A percentile compares a stretch with the other conserved stretches of the same genome.
Conservation (phyloP, 768 basidiomycete genomes). For the Lactarius tabidus region DNA sequence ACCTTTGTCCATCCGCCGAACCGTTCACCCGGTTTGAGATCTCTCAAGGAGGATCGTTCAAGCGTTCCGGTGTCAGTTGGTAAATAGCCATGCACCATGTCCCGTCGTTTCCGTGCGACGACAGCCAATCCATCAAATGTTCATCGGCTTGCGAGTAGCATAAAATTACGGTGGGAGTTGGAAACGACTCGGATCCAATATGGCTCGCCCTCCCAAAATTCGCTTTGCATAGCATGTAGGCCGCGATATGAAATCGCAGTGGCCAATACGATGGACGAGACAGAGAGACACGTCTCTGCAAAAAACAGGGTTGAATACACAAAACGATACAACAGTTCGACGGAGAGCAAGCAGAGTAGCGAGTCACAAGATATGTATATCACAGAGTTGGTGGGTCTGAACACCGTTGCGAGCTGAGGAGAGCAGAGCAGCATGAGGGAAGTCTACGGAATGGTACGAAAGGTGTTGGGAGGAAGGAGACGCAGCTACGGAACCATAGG, state of each 20-base stretch:
- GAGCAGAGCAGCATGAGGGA: conserved; percentile 4
- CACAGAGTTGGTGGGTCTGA: conserved; percentile 19
- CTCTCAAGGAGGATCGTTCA: background rate
- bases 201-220: background rate
- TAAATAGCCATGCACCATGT: background rate
- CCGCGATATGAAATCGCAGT: background rate
- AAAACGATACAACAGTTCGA: conserved; percentile 18
- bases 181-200: background rate
- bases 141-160: background rate
- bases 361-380: conserved; percentile 21
- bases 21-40: background rate
- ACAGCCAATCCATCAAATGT: background rate
- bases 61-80: background rate
- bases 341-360: conserved; percentile 4
- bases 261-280: background rate
- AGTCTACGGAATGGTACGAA: conserved; percentile 9
- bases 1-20: background rate
- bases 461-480: background rate
- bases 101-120: conserved; percentile 9
- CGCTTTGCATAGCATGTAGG: background rate
- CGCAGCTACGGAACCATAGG: conserved; percentile 1
- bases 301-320: background rate
- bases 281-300: background rate
- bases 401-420: conserved; percentile 14
- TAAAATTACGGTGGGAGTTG: background rate